Conservation (phyloP, 345 rosid species). For the Populus deltoides region DNA sequence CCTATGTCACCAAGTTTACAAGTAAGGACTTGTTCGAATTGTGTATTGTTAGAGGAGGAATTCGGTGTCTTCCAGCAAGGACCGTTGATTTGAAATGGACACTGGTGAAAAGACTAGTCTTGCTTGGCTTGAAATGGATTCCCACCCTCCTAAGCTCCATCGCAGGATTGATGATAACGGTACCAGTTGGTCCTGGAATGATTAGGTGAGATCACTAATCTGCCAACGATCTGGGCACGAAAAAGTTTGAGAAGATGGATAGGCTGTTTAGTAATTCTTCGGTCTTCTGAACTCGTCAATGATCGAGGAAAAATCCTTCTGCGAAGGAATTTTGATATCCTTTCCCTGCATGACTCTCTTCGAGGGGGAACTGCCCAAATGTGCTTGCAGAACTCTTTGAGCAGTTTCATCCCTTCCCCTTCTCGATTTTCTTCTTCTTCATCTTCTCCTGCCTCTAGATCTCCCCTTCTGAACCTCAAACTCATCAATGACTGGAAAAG, state of each 20-base stretch:
- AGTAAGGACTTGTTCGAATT: background rate
- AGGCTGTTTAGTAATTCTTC: too few species aligned
- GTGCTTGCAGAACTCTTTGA: background rate
- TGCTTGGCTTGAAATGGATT: conserved; percentile 4
- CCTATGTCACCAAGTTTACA: conserved; percentile 2
- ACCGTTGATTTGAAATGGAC: background rate
- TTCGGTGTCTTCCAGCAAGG: background rate
- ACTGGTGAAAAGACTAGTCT: background rate
- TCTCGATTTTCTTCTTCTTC: too few species aligned
- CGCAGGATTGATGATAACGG: background rate
- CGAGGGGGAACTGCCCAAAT: background rate
- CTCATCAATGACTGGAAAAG: background rate
- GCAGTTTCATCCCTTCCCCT: background rate
- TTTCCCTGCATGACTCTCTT: background rate
- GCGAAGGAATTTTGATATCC: background rate
- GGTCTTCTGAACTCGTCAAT: too few species aligned
- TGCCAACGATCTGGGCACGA: background rate
- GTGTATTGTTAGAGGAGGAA: conserved; percentile 11
- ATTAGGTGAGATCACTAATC: background rate
- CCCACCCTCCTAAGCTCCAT: conserved; percentile 20
- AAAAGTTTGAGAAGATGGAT: background rate
- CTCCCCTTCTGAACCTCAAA: background rate
- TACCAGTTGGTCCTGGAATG: background rate
- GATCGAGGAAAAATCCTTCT: background rate
- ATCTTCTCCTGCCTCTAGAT: too few species aligned